Base-by-base conservation (phyloP, 805 yeast genomes). In the Teunomyces pallodes region DNA sequence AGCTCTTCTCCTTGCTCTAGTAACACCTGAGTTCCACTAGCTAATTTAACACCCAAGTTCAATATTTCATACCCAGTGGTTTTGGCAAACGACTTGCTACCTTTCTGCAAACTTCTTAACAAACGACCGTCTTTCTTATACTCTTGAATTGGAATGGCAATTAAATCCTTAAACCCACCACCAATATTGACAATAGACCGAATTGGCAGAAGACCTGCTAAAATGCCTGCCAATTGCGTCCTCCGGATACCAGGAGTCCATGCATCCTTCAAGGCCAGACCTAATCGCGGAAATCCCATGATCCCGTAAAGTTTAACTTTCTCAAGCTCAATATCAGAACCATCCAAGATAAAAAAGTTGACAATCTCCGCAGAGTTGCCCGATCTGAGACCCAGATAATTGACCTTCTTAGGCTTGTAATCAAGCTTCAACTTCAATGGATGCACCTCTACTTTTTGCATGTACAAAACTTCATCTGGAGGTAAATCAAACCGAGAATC, bases 241-340 rank as follows among this genome's bases (percentile, higher is more conserved):
- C 80, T 75, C 38, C 83, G 82, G 49, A 92, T 87, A 62, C 90
- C 95, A 0, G 97, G 97, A 61, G 84, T 80, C 96, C 97, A 94
- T 6, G 80, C 71, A n/a, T 77, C 80, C 48, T 82, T 82, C 35
- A 94, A 70, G 12, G 76, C 62, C 10, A 61, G 58, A 6, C 81
- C 78, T 10, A 94, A 60, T 30, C 79, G 77, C 0, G 84, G 78
- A 56, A 86, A 80, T 0, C 98, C 97, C 13, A 82, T 72, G 0
- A 90, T 66, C 0, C 98, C 99, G 66, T 86, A 83, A 3, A 91
- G 59, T 1, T 77, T 77, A 1, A 84, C 77, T 13, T 79, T 77
- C 50, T 81, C 79, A 52, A 94, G 68, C 0, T 76, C 73, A 60
- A 94, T 78, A 35, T 80, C 82, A 0, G 97, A 87, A 35, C 90